Conservation (phyloP, 305 asterid species). For the Vinca major region DNA sequence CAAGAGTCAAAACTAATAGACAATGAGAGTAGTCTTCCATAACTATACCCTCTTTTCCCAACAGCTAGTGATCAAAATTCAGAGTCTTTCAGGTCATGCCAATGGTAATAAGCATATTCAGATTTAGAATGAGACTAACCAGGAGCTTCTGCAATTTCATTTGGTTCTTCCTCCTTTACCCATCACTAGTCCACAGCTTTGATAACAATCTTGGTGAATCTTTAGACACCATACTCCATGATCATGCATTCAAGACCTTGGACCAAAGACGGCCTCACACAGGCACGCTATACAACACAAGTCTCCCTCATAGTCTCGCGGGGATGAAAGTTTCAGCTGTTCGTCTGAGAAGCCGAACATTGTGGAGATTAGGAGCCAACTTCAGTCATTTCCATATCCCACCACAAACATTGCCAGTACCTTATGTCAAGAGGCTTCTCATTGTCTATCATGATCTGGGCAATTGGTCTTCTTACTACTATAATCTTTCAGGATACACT, state of each 20-base stretch:
- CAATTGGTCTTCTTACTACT: constrained; percentile 52
- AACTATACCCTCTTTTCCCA: background rate
- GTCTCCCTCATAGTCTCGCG: constrained; percentile 42
- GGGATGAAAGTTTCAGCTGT: constrained; percentile 48
- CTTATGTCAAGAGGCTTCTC: constrained; percentile 43
- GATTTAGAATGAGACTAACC: constrained; percentile 19
- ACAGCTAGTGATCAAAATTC: background rate
- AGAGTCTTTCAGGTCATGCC: constrained; percentile 1
- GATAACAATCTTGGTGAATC: constrained; percentile 26
- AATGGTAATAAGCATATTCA: constrained; percentile 8
- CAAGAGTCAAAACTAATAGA: background rate
- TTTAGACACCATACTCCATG: constrained; percentile 39
- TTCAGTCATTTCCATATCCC: constrained; percentile 52
- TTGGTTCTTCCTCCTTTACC: constrained; percentile 20
- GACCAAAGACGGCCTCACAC: constrained; percentile 44
- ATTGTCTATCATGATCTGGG: constrained; percentile 55
- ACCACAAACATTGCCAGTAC: constrained; percentile 44
- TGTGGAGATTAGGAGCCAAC: constrained; percentile 50
- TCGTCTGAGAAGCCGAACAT: constrained; percentile 50
- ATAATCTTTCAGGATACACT: constrained; percentile 41
- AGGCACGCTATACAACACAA: constrained; percentile 43
- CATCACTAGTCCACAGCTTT: constrained; percentile 24
- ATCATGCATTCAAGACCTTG: constrained; percentile 38
- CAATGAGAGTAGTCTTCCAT: background rate
- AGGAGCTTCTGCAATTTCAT: constrained; percentile 16